Percentiles rank a stretch among this genome's conserved stretches.
Evolutionary conservation across 345 rosid genomes (phyloP).

Genomic region (Hypericum perforatum): DNA sequence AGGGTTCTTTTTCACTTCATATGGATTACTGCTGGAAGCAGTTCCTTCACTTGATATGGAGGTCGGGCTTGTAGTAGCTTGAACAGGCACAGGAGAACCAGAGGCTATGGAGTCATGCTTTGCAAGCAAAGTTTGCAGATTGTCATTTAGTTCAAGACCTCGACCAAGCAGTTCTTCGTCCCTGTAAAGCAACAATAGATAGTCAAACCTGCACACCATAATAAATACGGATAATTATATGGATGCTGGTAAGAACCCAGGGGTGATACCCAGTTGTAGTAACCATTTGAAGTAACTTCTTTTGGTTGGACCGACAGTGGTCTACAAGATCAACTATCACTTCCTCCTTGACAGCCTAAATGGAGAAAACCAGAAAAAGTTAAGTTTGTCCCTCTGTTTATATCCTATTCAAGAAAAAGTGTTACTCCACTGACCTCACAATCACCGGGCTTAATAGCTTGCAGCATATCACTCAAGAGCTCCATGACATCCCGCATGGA

Average conservation of each 20-base stretch:
- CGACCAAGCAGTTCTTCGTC: conserved; percentile 79
- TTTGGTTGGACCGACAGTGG: conserved; percentile 79
- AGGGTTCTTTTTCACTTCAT: conserved; percentile 33
- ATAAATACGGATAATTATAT: background rate
- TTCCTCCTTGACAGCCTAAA: conserved; percentile 90
- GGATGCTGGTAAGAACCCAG: background rate
- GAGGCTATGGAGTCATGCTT: conserved; percentile 83
- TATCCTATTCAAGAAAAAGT: background rate
- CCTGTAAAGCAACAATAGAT: conserved; percentile 37
- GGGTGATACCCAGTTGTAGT: conserved; percentile 70
- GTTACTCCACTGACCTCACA: conserved; percentile 34
- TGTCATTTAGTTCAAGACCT: conserved; percentile 85
- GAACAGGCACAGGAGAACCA: conserved; percentile 54
- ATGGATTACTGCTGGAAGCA: conserved; percentile 32
- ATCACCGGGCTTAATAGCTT: conserved; percentile 72
- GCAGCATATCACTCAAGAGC: conserved; percentile 82
- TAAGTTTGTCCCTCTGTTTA: background rate
- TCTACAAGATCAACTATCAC: conserved; percentile 79
- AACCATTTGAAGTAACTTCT: conserved; percentile 89
- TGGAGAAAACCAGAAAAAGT: background rate
- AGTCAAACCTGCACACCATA: conserved; percentile 6
- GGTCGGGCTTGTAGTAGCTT: conserved; percentile 14
- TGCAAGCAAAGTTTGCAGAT: conserved; percentile 63
- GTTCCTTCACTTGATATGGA: conserved; percentile 25
- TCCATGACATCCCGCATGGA: conserved; percentile 78